phyloP scores from a whole-genome alignment of 1,284 basidiomycete species.

The Ustilago xerochloae region DNA sequence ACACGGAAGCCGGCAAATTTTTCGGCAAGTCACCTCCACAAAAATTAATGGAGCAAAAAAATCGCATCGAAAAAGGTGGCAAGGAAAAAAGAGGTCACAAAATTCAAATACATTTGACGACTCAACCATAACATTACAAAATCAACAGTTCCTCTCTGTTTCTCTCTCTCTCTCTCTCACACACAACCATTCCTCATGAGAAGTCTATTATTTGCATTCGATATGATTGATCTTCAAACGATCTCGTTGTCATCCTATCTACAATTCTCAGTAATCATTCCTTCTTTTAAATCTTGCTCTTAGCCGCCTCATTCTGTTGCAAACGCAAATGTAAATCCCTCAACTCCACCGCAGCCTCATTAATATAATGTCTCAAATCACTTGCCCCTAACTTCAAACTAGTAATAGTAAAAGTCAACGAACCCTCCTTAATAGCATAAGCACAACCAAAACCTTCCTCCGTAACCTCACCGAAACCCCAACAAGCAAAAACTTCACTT shows the following conservation, averaged over 20 bases:
- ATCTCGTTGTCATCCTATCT: too few relatives aligned
- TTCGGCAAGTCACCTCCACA: slow-evolving; percentile 4
- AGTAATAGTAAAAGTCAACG: slow-evolving; percentile 93
- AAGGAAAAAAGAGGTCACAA: not conserved
- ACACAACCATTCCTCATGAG: too few relatives aligned
- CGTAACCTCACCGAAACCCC: slow-evolving; percentile 95
- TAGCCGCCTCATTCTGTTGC: slow-evolving; percentile 42
- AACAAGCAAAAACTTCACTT: slow-evolving; percentile 85
- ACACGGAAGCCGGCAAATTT: slow-evolving; percentile 21
- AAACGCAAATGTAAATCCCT: slow-evolving; percentile 63
- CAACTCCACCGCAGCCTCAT: slow-evolving; percentile 67
- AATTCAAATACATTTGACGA: not conserved
- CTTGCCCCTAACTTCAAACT: slow-evolving; percentile 76
- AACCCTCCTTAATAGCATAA: slow-evolving; percentile 88
- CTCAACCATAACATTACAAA: not conserved
- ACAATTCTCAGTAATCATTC: too few relatives aligned
- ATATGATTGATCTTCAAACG: too few relatives aligned
- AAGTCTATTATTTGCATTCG: too few relatives aligned
- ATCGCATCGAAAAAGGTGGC: not conserved
- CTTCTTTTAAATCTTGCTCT: slow-evolving; percentile 25
- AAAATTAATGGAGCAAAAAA: not conserved
- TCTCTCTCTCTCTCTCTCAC: not conserved
- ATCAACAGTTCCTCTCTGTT: not conserved
- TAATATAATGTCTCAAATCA: slow-evolving; percentile 67
- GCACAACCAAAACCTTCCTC: slow-evolving; percentile 92